Evolutionary conservation across 257 asterid genomes (phyloP), one percentile per base, ranked within the genome.

Genomic region (Galeopsis tetrahit): DNA sequence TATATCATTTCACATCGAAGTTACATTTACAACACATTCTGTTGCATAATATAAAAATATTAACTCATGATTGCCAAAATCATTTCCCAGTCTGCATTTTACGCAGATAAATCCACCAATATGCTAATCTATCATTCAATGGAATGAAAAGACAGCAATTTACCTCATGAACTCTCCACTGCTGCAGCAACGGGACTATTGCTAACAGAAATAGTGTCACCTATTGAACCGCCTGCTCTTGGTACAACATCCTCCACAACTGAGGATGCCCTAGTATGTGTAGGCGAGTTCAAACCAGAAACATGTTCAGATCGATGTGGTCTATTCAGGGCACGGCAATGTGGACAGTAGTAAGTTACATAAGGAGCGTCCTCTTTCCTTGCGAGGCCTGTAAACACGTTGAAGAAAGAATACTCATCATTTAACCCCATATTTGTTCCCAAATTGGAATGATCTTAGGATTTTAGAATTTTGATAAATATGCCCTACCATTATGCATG

Each of bases 291-390:
- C 10, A 80, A 75, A 68, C 75, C 81, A 64, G 91, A 78, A 71
- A 71, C 77, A 42, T 6, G 66, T 5, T 78, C 92, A 2, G 75
- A 32, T 66, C 81, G 89, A 71, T 78, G 89, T 53, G 87, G 81
- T 83, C 75, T 80, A 74, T 93, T 93, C 76, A 93, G 77, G 71
- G 91, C 93, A 46, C 82, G 77, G 87, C 97, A 93, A 78, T 85
- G 97, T 9, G 97, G 96, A 78, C 98, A 91, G 77, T 89, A 91
- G 87, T 93, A 91, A 28, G 96, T 89, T 34, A 89, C 76, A 40
- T 78, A 89, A 1, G 96, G 91, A 59, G 76, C 82, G 36, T 93
- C 98, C 66, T 93, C 98, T 81, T 86, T 91, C 88, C 96, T 86
- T 11, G 91, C 93, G 13, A 93, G 94, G 70, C 98, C 97, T 93